Conservation (phyloP, 148 eudicot species). For the Spergularia bocconei region DNA sequence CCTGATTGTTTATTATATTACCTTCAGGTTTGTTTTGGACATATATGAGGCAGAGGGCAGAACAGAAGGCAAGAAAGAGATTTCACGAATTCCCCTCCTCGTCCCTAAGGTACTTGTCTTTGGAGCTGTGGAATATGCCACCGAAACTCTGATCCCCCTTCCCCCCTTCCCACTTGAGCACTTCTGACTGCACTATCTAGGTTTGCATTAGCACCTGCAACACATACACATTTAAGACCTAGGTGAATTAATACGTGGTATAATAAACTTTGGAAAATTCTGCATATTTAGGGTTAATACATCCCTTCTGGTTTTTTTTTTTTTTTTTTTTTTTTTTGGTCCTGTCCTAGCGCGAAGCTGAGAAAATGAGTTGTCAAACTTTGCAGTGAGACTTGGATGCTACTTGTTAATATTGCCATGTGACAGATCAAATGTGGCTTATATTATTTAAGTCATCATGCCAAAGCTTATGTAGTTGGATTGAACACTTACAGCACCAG, state of each 20-base stretch:
- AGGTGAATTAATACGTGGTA: not conserved
- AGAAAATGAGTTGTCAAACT: too few relatives aligned
- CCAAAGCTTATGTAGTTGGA: not conserved
- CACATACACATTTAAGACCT: not conserved
- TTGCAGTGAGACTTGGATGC: not conserved
- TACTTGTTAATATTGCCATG: not conserved
- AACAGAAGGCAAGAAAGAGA: slow-evolving; percentile 24
- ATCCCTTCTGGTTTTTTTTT: not conserved
- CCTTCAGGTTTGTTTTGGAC: slow-evolving; percentile 55
- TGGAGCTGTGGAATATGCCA: not conserved
- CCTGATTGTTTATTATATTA: not conserved
- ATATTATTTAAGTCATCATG: not conserved
- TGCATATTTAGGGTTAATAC: too few relatives aligned
- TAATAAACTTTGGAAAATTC: too few relatives aligned
- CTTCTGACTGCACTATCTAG: too few relatives aligned
- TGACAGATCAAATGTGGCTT: not conserved
- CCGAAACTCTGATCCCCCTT: not conserved
- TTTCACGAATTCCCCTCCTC: slow-evolving; percentile 49
- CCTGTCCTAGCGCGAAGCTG: not conserved
- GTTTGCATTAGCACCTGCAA: too few relatives aligned
- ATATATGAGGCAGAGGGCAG: slow-evolving; percentile 45
- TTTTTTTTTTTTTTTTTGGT: not conserved
- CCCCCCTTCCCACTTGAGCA: too few relatives aligned
- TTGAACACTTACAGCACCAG: not conserved
- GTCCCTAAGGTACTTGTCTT: slow-evolving; percentile 52